phyloP scores from a whole-genome alignment of 495 filamentous ascomycete species.

The Patellaria atrata region DNA sequence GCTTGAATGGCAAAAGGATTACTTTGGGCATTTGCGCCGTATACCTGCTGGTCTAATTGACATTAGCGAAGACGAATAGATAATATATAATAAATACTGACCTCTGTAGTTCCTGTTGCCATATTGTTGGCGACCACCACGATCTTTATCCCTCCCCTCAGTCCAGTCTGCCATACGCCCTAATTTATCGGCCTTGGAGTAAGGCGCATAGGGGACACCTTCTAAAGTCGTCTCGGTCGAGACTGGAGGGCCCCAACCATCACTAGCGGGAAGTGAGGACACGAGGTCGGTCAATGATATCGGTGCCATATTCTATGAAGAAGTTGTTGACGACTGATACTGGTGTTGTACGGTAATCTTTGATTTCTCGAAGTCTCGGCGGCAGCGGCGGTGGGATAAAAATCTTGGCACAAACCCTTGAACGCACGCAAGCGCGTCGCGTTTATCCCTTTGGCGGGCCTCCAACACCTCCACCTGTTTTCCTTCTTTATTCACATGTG shows the following conservation, averaged over 20 bases:
- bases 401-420: no score
- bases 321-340: background rate
- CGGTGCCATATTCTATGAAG: constrained; percentile 36
- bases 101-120: constrained; percentile 87
- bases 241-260: constrained; percentile 73
- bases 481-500: no score
- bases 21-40: constrained; percentile 67
- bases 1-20: constrained; percentile 77
- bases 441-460: no score
- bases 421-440: no score
- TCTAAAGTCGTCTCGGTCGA: constrained; percentile 73
- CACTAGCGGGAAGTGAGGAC: constrained; percentile 45
- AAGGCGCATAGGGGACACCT: constrained; percentile 92
- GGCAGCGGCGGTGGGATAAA: no score
- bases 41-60: constrained; percentile 77
- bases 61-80: constrained; percentile 2
- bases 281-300: constrained; percentile 46
- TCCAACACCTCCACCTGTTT: no score
- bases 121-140: constrained; percentile 72
- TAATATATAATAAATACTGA: constrained; percentile 26
- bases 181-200: constrained; percentile 95
- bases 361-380: no score
- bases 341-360: constrained; percentile 1
- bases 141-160: constrained; percentile 73
- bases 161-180: constrained; percentile 99